These are phyloP conservation scores for Talaromyces sp. DNA, from an alignment of 2,329 filamentous ascomycete species.

Conservation along the genomic window DNA sequence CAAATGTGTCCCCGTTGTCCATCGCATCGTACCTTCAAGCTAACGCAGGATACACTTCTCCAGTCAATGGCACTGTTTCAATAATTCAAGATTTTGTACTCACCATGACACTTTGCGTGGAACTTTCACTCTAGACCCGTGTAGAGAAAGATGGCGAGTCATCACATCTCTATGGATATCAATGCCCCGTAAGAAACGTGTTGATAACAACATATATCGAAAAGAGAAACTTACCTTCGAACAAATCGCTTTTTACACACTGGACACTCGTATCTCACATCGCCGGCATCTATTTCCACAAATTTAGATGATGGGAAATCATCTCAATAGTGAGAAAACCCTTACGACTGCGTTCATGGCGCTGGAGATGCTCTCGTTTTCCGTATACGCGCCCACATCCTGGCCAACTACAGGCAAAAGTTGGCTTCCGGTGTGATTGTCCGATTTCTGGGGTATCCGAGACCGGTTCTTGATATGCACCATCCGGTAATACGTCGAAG, in stretches of 20 bases:
- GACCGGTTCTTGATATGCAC: not conserved
- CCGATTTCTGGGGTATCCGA: not conserved
- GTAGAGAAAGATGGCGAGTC: slow-evolving; percentile 13
- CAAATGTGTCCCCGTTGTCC: slow-evolving; percentile 8
- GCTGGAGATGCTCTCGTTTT: slow-evolving; percentile 14
- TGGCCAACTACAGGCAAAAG: slow-evolving; percentile 10
- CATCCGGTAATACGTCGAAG: not conserved
- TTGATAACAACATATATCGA: not conserved
- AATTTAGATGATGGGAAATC: not conserved
- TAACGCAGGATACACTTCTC: slow-evolving; percentile 10
- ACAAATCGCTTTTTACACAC: slow-evolving; percentile 14
- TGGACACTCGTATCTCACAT: slow-evolving; percentile 14
- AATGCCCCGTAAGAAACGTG: not conserved
- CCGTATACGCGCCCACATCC: slow-evolving; percentile 12
- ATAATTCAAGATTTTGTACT: not conserved
- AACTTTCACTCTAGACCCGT: slow-evolving; percentile 8
- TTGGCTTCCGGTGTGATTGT: not conserved
- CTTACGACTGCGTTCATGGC: slow-evolving; percentile 14
- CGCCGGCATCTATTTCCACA: slow-evolving; percentile 8
- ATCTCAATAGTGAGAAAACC: not conserved
- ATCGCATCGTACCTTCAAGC: slow-evolving; percentile 12
- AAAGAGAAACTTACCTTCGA: slow-evolving; percentile 9
- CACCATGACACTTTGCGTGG: slow-evolving; percentile 14
- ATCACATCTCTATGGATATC: slow-evolving; percentile 12
- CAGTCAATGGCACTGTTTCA: not conserved